Evolutionary conservation across 148 eudicot genomes (phyloP).

Genomic region (Fagopyrum homotropicum): DNA sequence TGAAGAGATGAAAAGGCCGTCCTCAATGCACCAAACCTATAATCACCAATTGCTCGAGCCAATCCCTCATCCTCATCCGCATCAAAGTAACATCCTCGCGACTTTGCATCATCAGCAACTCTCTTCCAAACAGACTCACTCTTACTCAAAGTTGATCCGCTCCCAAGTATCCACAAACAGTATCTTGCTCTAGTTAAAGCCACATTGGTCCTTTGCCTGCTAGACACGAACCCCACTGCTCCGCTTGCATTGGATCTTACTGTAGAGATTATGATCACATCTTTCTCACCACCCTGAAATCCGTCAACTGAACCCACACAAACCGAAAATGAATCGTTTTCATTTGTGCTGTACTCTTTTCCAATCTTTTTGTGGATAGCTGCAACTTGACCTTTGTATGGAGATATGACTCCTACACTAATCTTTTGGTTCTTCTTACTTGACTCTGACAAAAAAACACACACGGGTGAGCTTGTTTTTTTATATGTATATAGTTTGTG

Average conservation of each 20-base stretch:
- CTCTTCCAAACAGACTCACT: constrained; percentile 32
- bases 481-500: too few relatives aligned
- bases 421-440: constrained; percentile 19
- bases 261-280: constrained; percentile 53
- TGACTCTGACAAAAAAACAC: background rate
- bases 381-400: constrained; percentile 45
- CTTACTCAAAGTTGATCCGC: constrained; percentile 23
- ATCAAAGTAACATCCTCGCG: constrained; percentile 29
- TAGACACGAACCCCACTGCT: constrained; percentile 27
- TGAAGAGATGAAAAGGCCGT: background rate
- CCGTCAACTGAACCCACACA: constrained; percentile 44
- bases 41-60: background rate
- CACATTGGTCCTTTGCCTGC: constrained; percentile 30
- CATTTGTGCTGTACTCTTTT: constrained; percentile 9
- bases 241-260: constrained; percentile 30
- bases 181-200: constrained; percentile 55
- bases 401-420: constrained; percentile 39
- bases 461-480: background rate
- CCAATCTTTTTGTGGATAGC: constrained; percentile 34
- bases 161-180: constrained; percentile 60
- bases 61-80: constrained; percentile 23
- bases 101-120: constrained; percentile 38
- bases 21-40: background rate
- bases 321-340: constrained; percentile 22
- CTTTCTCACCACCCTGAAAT: constrained; percentile 52